Percentiles rank a stretch among this genome's conserved stretches.
These are phyloP conservation scores for Claviceps africana DNA, from an alignment of 2,329 filamentous ascomycete species.

Conservation along the genomic window DNA sequence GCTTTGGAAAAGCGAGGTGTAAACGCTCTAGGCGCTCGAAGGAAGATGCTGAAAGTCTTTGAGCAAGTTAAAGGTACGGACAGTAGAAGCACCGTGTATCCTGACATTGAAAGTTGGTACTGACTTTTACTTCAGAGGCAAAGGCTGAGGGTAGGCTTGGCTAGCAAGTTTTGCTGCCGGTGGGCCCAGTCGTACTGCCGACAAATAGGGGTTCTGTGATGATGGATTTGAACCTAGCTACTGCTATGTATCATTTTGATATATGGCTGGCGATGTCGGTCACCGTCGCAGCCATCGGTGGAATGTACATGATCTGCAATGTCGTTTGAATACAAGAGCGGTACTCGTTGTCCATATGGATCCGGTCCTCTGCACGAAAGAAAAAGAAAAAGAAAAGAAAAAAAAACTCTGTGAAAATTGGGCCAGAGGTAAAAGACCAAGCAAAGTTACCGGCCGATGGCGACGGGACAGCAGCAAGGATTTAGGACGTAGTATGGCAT, in stretches of 20 bases:
- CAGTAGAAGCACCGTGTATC: neutral
- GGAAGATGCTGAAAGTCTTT: constrained; percentile 99
- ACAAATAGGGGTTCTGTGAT: neutral
- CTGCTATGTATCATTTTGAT: neutral
- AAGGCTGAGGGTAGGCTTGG: constrained; percentile 58
- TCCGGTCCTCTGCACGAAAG: neutral
- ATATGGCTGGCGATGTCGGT: neutral
- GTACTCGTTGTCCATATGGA: neutral
- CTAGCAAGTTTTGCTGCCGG: constrained; percentile 13
- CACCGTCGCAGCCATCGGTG: neutral
- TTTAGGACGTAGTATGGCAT: neutral
- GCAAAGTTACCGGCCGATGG: no score
- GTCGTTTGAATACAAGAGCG: neutral
- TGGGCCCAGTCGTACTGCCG: neutral
- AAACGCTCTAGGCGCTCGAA: constrained; percentile 82
- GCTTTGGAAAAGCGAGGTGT: constrained; percentile 86
- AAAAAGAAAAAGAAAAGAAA: neutral
- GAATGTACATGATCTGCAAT: neutral
- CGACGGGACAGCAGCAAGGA: neutral
- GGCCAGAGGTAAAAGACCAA: neutral
- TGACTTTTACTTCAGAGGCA: constrained; percentile 38
- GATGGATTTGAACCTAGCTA: neutral
- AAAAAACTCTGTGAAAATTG: neutral
- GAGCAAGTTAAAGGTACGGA: constrained; percentile 72
- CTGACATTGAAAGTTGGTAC: neutral